These are phyloP conservation scores for Phalaenopsis aphrodite DNA, from an alignment of 106 monocot genomes.

Conservation along the genomic window DNA sequence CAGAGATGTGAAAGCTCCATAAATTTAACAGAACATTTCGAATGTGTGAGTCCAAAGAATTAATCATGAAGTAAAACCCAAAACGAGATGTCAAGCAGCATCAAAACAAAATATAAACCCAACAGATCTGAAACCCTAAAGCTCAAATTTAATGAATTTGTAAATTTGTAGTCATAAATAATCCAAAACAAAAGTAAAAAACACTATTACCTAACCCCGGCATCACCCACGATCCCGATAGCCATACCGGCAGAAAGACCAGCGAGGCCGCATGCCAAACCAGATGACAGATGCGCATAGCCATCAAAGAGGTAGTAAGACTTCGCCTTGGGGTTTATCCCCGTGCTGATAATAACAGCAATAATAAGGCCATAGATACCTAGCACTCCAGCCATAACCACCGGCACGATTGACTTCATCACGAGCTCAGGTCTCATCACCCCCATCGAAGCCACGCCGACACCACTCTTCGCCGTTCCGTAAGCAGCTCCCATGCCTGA, in stretches of 20 bases:
- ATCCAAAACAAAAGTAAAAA: background rate
- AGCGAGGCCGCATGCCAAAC: slow-evolving; percentile 24
- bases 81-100: background rate
- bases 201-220: slow-evolving; percentile 23
- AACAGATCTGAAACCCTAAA: background rate
- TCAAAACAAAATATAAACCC: background rate
- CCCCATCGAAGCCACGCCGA: slow-evolving; percentile 36
- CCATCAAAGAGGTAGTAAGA: slow-evolving; percentile 28
- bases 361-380: slow-evolving; percentile 31
- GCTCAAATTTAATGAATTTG: background rate
- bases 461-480: slow-evolving; percentile 30
- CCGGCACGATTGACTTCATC: slow-evolving; percentile 40
- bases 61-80: no score
- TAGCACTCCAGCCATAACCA: slow-evolving; percentile 35
- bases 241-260: slow-evolving; percentile 33
- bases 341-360: slow-evolving; percentile 43
- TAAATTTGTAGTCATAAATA: background rate
- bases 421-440: slow-evolving; percentile 32
- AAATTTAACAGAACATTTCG: background rate
- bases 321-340: slow-evolving; percentile 48
- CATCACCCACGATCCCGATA: slow-evolving; percentile 30
- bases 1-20: background rate
- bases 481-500: slow-evolving; percentile 29
- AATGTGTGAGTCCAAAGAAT: no score
- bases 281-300: slow-evolving; percentile 33